A percentile compares a stretch with the other conserved stretches of the same genome.
phyloP scores from a whole-genome alignment of 345 rosid species.

The Camelina neglecta region DNA sequence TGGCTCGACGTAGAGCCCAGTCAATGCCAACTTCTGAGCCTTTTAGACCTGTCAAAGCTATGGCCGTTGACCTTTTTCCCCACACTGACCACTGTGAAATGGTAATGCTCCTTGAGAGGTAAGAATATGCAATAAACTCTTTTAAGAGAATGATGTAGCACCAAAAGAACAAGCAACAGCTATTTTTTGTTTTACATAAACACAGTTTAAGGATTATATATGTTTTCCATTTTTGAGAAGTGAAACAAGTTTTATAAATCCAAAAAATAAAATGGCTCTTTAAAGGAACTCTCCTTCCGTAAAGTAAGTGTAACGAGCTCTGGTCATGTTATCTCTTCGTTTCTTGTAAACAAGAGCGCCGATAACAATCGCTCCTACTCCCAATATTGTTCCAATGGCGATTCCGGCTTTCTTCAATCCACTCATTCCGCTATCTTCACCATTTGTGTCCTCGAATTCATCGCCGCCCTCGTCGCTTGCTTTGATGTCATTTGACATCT shows the following conservation, averaged over 20 bases:
- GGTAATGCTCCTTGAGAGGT: constrained; percentile 95
- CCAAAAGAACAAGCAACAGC: constrained; percentile 12
- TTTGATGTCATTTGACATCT: constrained; percentile 20
- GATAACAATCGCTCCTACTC: constrained; percentile 37
- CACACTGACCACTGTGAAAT: constrained; percentile 94
- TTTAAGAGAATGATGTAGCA: constrained; percentile 27
- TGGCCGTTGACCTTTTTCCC: constrained; percentile 97
- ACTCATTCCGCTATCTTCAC: constrained; percentile 28
- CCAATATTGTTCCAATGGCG: constrained; percentile 31
- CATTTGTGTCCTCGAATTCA: neutral
- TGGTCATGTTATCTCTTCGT: constrained; percentile 42
- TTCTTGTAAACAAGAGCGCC: constrained; percentile 48
- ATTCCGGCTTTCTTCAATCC: constrained; percentile 33
- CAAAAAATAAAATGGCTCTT: neutral
- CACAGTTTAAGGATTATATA: constrained; percentile 34
- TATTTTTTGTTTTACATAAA: constrained; percentile 11
- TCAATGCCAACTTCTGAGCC: constrained; percentile 92
- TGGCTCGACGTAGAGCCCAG: constrained; percentile 86
- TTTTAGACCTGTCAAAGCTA: constrained; percentile 87
- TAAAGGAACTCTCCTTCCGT: constrained; percentile 39
- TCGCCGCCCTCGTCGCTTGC: constrained; percentile 28
- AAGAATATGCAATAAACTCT: constrained; percentile 21
- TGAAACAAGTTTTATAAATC: constrained; percentile 11
- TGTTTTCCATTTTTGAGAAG: neutral
- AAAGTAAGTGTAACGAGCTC: constrained; percentile 46